Evolutionary conservation across 306 rosid species (phyloP), one percentile per base, ranked within the genome.

Genomic region (Glycyrrhiza uralensis): DNA sequence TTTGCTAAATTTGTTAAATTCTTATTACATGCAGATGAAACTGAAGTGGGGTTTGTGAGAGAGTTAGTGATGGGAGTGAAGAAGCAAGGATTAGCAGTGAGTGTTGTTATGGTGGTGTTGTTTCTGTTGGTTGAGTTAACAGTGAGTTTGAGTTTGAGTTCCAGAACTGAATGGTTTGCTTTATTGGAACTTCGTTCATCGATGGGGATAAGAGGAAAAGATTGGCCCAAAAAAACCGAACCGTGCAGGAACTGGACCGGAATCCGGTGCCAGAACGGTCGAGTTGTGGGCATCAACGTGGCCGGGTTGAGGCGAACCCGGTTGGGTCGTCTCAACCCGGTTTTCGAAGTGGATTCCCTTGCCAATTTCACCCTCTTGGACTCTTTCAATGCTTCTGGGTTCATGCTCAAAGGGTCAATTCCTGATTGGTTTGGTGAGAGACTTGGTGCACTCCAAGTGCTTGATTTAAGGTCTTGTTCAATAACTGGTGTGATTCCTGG

Each of bases 341-440:
- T 29, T 20, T 91, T 95, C 50, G 85, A 83, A 49, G 97, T 91
- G 28, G 92, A 83, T 74, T 42, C 92, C 41, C 82, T 95, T 3
- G 75, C 71, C 35, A 85, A 89, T 72, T 56, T 95, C 12, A 85
- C 97, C 9, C 72, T 39, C 20, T 79, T 95, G 75, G 71, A 69
- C 19, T 72, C 76, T 5, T 95, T 95, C 82, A 88, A 86, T 36
- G 99, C 99, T 65, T 91, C 99, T 51, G 88, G 96, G 55, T 95
- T 95, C 68, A 49, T 10, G 67, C 96, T 95, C 7, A 96, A 86
- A 11, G 99, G 96, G 12, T 75, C 85, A 13, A 89, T 95, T 61
- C 99, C 99, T 7, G 89, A 86, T 32, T 91, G 86, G 97, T 88
- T 95, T n/a, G 96, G 97, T 38, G 80, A 36, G 35, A 70, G 57